Evolutionary conservation across 164 flowering plant genomes (phyloP).

Genomic region (Chimonanthus salicifolius): DNA sequence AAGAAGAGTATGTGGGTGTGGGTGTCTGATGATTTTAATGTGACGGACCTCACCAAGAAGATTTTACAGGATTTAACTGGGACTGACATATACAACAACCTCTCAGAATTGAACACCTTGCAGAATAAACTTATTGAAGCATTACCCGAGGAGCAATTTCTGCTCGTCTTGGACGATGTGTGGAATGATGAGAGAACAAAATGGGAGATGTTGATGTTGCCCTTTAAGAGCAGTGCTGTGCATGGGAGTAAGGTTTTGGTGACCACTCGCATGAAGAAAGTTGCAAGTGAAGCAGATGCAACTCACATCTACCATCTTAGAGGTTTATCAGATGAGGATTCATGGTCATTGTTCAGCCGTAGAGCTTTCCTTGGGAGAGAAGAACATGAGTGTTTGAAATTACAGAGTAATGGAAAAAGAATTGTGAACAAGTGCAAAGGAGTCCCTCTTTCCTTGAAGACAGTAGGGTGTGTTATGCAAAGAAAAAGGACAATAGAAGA

Average conservation of each 20-base stretch:
- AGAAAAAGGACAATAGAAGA: background rate
- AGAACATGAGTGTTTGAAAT: background rate
- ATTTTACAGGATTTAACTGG: background rate
- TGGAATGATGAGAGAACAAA: background rate
- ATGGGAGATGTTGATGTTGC: background rate
- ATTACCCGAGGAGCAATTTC: background rate
- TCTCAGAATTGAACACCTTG: background rate
- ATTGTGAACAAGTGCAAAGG: constrained; percentile 1
- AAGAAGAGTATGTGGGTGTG: background rate
- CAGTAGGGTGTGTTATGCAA: background rate
- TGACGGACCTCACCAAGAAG: background rate
- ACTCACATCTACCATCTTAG: background rate
- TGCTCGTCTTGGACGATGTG: background rate
- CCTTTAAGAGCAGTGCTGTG: background rate
- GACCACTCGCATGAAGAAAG: constrained; percentile 7
- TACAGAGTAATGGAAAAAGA: background rate
- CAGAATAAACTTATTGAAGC: background rate
- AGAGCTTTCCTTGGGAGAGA: constrained; percentile 5
- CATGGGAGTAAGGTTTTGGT: constrained; percentile 11
- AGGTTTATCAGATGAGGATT: background rate
- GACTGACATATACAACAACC: background rate
- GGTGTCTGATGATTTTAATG: constrained; percentile 4
- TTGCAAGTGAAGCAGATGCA: background rate
- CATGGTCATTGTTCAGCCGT: constrained; percentile 2
- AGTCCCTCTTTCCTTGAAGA: background rate